Base-by-base conservation (phyloP, 2,329 filamentous ascomycete genomes). In the Penicillium sp. region DNA sequence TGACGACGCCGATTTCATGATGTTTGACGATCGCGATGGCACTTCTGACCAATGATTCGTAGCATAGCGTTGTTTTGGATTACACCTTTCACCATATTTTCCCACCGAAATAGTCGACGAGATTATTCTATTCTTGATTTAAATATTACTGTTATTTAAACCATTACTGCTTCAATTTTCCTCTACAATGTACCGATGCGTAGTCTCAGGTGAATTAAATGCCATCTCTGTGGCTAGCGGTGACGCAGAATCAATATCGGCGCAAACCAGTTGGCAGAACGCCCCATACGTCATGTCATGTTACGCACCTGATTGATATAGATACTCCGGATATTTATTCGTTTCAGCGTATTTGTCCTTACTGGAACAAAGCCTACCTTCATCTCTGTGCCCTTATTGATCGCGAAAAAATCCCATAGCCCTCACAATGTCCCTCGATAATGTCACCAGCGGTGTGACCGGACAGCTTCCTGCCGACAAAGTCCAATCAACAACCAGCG, bases 1-100 rank as follows among this genome's bases (percentile, higher is more conserved):
- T 1, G 77, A 77, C 19, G 78, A 79, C 19, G 77, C 78, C 19
- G 72, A 83, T 45, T 97, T 94, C 67, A 87, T 97, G 84, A 79
- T 83, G 21, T 96, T 96, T 71, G 84, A 88, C 49, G 89, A 94
- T 59, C 83, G 91, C 25, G 87, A 92, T 69, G 82, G 80, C 15
- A 78, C 78, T 29, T 78, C 76, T 58, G 83, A 83, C 33, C 86
- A 89, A 58, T 63, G 65, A 72, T 55, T 62, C 54, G 56, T 63
- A 62, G 56, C 50, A 65, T 55, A 58, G 53, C 47, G n/a, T 48
- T 33, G 4, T 17, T 38, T 42, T 17, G 31, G 37, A 33, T 33
- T 8, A 17, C 7, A 29, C 8, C 43, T 38, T 49, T 43, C 54
- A 17, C 19, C 27, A 35, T 41, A 46, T 33, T 6, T 31, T 37